Evolutionary conservation across 176 grass and related monocot species (phyloP), one percentile per base, ranked within the genome.

Genomic region (Avena sativa): DNA sequence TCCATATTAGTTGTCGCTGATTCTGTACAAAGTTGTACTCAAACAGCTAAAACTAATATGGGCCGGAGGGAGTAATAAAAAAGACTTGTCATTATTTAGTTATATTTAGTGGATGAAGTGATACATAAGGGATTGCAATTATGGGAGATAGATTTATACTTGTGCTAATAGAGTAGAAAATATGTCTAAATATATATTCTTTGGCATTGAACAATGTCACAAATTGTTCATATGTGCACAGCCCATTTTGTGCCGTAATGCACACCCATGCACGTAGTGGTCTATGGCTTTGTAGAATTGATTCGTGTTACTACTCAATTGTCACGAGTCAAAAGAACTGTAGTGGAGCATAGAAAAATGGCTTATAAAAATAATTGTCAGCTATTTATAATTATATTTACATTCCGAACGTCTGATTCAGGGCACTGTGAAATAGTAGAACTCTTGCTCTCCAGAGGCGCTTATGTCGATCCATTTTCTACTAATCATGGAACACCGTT

Each of bases 381-480:
- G 5, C 6, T 28, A 28, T 5, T 7, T 65, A 65, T 65, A 65
- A 25, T 66, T 66, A 8, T 66, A 32, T 32, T 66, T 30, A 20
- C 16, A 14, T 74, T 23, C 10, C 3, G 6, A 47, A n/a, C 20
- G 17, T 74, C 20, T 74, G 43, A 74, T 74, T 48, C 38, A 74
- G 71, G 43, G 43, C 17, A 49, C 20, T 49, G 71, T 48, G 44
- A 74, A 25, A 11, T 47, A 74, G 43, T 74, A 74, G 19, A 74
- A 48, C 36, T 74, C 44, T 74, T 74, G 71, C 40, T 43, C 40
- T 43, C 40, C 40, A 43, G 40, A 43, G 40, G 40, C 40, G 40
- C 40, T 43, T 43, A 79, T 43, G 76, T 79, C n/a, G 76, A 79
- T 21, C 8, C 30, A 79, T n/a, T 79, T 59, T 58, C 55, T 23